A percentile compares a stretch with the other conserved stretches of the same genome.
phyloP scores from a whole-genome alignment of 2,329 filamentous ascomycete genomes.

The Stagonosporopsis rhizophila region DNA sequence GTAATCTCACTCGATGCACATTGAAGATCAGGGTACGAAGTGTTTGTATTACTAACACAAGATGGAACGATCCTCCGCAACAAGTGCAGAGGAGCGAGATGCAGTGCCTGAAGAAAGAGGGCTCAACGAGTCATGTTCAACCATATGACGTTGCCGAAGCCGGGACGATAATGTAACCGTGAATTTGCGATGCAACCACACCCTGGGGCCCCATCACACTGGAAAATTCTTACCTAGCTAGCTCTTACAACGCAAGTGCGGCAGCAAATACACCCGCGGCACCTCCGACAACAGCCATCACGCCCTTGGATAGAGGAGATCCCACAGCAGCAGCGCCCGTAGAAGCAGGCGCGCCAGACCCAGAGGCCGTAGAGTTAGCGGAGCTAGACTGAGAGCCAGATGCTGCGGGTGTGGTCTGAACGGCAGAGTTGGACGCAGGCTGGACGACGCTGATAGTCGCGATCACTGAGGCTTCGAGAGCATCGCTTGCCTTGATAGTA shows the following conservation, averaged over 20 bases:
- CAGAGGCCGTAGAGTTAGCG: conserved; percentile 14
- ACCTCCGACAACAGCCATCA: conserved; percentile 32
- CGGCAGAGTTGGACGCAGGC: conserved; percentile 18
- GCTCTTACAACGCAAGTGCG: conserved; percentile 32
- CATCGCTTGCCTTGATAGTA: conserved; percentile 18
- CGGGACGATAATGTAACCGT: conserved; percentile 1
- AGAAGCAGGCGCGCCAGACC: conserved; percentile 19
- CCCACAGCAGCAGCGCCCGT: conserved; percentile 30
- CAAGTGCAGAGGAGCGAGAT: neutral
- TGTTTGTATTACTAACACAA: conserved; percentile 7
- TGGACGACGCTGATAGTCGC: conserved; percentile 25
- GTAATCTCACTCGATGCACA: conserved; percentile 1
- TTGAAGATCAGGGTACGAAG: neutral
- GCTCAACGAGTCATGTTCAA: conserved; percentile 13
- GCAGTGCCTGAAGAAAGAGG: neutral
- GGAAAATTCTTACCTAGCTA: conserved; percentile 7
- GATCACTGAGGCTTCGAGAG: conserved; percentile 2
- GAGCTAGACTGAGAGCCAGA: conserved; percentile 15
- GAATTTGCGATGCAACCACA: conserved; percentile 13
- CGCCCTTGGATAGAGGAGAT: conserved; percentile 26
- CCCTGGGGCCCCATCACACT: conserved; percentile 7
- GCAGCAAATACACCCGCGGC: conserved; percentile 33
- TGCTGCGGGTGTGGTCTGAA: conserved; percentile 9
- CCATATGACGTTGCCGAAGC: conserved; percentile 12
- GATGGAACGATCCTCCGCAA: neutral